Base-by-base conservation (phyloP, 495 filamentous ascomycete genomes). In the Neurospora sp. region DNA sequence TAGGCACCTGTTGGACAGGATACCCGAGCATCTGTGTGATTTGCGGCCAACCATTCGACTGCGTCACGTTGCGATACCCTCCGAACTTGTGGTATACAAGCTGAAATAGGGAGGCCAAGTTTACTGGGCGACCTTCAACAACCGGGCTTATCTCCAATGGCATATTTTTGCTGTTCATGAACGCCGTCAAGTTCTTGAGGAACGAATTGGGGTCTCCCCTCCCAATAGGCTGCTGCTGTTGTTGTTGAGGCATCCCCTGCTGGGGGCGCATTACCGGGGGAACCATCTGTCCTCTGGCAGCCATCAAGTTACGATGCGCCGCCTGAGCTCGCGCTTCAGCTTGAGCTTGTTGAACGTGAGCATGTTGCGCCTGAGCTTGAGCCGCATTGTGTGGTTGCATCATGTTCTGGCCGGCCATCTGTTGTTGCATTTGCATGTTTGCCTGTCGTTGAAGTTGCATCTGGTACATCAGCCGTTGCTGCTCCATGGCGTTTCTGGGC, bases 21-120 rank as follows among this genome's bases (percentile, higher is more conserved):
- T 94, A 91, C 16, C 90, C 88, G 71, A 98, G 82, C 37, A 85
- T 82, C 44, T 88, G 87, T 1, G 93, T 89, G 69, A 96, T 84
- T 31, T 87, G 86, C 9, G 86, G 85, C 95, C 95, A 98, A 74
- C 85, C 82, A 72, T 92, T 91, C 22, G 84, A 85, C 31, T 35
- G 27, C 0, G 88, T 89, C 8, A 97, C 86, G 74, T 88, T 91
- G 79, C 89, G 91, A 44, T 91, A 97, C 3, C 96, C 96, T 20
- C 91, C 91, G 35, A 77, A 78, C 78, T 91, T 86, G 74, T 90
- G 91, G 79, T 90, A 87, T 8, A 97, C 92, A 1, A 86, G 83
- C 48, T 88, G 87, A 82, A 93, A 98, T 9, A 99, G 86, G 68
- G 90, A 88, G 69, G 91, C 85, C 44, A 96, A 81, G 75, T 90